phyloP scores from a whole-genome alignment of 164 flowering plant genomes.

The Cinnamomum micranthum region DNA sequence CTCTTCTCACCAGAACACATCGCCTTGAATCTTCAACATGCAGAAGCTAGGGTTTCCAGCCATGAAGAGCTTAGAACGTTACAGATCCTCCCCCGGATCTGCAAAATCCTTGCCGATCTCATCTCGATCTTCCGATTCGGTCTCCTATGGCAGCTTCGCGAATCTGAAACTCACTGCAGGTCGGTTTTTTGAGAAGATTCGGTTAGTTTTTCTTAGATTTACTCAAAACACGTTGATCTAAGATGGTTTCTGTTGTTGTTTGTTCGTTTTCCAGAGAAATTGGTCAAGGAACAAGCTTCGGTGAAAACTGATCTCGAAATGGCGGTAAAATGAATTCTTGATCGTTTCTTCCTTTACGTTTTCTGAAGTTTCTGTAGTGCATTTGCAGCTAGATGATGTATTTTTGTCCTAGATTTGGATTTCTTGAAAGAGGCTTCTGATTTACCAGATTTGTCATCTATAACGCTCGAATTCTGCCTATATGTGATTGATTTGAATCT shows the following conservation, averaged over 20 bases:
- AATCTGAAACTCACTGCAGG: conserved; percentile 94
- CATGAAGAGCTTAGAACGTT: conserved; percentile 58
- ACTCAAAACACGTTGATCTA: background rate
- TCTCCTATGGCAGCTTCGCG: conserved; percentile 62
- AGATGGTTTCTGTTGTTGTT: conserved; percentile 14
- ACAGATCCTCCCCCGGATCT: conserved; percentile 45
- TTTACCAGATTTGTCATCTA: background rate
- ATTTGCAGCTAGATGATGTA: background rate
- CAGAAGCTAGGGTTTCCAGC: conserved; percentile 60
- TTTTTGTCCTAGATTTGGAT: background rate
- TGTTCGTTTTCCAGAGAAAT: conserved; percentile 58
- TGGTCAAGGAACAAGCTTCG: conserved; percentile 93
- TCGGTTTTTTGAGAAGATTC: conserved; percentile 9
- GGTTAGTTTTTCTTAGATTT: background rate
- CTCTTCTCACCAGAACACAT: background rate
- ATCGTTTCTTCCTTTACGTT: conserved; percentile 5
- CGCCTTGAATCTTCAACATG: conserved; percentile 25
- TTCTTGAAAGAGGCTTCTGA: background rate
- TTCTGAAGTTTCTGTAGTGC: background rate
- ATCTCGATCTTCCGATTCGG: conserved; percentile 53
- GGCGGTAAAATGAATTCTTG: conserved; percentile 50
- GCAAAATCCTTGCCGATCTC: conserved; percentile 34
- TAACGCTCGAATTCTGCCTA: background rate
- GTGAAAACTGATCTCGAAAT: conserved; percentile 79
- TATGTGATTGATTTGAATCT: background rate